A percentile compares a stretch with the other conserved stretches of the same genome.
Conservation (phyloP, 371 early-diverging fungal genomes). For the Syncephalastrum contaminatum region DNA sequence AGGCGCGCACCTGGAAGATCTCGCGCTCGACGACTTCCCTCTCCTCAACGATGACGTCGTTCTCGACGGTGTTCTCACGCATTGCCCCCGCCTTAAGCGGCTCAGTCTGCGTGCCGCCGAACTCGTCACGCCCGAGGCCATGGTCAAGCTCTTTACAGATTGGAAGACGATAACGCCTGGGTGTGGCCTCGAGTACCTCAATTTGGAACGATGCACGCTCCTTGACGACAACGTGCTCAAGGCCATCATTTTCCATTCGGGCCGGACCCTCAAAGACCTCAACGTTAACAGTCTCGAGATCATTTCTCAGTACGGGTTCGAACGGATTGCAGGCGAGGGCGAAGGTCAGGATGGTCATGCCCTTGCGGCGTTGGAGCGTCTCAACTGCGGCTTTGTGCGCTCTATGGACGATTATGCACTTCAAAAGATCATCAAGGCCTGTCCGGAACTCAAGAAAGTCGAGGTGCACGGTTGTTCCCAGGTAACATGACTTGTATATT, state of each 20-base stretch:
- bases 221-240: slow-evolving; percentile 60
- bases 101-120: slow-evolving; percentile 59
- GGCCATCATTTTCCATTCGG: slow-evolving; percentile 61
- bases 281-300: slow-evolving; percentile 75
- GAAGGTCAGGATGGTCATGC: slow-evolving; percentile 8
- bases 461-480: slow-evolving; percentile 72
- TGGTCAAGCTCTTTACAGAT: slow-evolving; percentile 53
- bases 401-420: slow-evolving; percentile 72
- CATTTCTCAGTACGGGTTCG: slow-evolving; percentile 56
- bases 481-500: slow-evolving; percentile 13
- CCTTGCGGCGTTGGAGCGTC: slow-evolving; percentile 43
- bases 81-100: slow-evolving; percentile 52
- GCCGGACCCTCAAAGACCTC: slow-evolving; percentile 50
- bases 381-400: slow-evolving; percentile 76
- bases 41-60: slow-evolving; percentile 51
- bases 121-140: slow-evolving; percentile 57
- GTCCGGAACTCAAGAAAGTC: slow-evolving; percentile 47
- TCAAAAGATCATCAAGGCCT: slow-evolving; percentile 43
- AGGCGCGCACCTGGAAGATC: slow-evolving; percentile 52
- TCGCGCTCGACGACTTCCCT: slow-evolving; percentile 54
- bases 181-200: slow-evolving; percentile 48
- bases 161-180: slow-evolving; percentile 33
- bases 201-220: slow-evolving; percentile 52
- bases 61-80: slow-evolving; percentile 49
- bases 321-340: slow-evolving; percentile 37